Evolutionary conservation across 371 early-diverging fungal species (phyloP), one percentile per base, ranked within the genome.

Genomic region (Funneliformis caledonium): DNA sequence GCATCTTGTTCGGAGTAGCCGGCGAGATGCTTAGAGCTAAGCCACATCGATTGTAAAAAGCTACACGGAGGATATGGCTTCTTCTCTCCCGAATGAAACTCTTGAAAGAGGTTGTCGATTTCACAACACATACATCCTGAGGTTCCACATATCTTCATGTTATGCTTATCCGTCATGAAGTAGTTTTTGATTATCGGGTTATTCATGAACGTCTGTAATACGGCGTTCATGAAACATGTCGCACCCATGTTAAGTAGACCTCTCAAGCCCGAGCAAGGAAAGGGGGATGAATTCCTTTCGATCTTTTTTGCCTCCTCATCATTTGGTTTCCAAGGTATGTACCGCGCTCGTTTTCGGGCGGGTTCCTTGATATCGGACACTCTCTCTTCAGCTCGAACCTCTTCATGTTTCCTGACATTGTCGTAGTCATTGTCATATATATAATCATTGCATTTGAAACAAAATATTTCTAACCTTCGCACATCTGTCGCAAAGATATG

Each of bases 1-100:
- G 97, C 96, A 83, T 98, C 99, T 82, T 98, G 98, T 85, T 98
- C 98, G 5, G 93, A 92, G 82, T 97, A 96, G 3, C 97, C 95
- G 1, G 98, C 97, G 52, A 98, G 86, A 61, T 97, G 94, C 50
- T 91, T 88, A 48, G 93, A 90, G 26, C 93, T 91, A 86, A 92
- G 91, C 99, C 99, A 98, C 90, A 97, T 92, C 31, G 94, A 84
- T 69, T 92, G 93, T 33, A 98, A 85, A 72, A 98, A 95, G 45
- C 89, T 86, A 79, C 93, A 88, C 1, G 98, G 98, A 0, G 92
- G 95, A 84, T 92, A 94, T 4, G 98, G 96, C 52, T 87, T 83
- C 61, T 88, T 91, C 52, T 88, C 87, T 0, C 92, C 93, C 6
- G 92, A 89, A 81, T 14, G 75, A 86, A 88, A 91, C 83, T 95